Evolutionary conservation across 306 rosid species (phyloP), one percentile per base, ranked within the genome.

Genomic region (Prunus mongolica): DNA sequence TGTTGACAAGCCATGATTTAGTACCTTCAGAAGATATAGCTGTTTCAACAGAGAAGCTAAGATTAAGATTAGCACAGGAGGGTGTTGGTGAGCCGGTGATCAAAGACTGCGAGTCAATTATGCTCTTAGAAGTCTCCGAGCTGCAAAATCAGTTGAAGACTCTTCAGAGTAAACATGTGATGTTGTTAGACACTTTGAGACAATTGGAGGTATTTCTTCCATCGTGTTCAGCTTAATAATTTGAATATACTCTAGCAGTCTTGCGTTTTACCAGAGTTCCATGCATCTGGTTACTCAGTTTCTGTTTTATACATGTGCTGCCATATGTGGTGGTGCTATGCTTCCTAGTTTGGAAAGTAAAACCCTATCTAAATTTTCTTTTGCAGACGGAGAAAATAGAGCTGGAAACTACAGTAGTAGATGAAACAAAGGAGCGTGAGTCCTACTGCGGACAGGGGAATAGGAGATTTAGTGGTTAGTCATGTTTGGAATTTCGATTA

Each of bases 361-460:
- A 46, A 6, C 30, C 69, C 76, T 41, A 32, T 71, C 50, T 7
- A 54, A 69, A 74, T 70, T 44, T 73, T 65, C 55, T 69, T 78
- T 63, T 76, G 86, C 88, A 95, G 99, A 84, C 97, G 0, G 97
- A 95, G 88, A 95, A 95, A 87, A 92, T 95, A 82, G 98, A 95
- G 91, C 80, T 95, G 88, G 99, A 95, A 92, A 78, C 99, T 76
- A 92, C 97, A 73, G 99, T 95, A 34, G 96, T 95, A 69, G 99
- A 95, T 80, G 99, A 95, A 91, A 95, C 99, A 65, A 95, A 95
- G 89, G 99, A 92, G 75, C 97, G 97, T 3, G 97, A 95, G 76
- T 91, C 97, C 74, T 95, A 87, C 73, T 92, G 97, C 60, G 90
- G 89, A 80, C 96, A 92, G 84, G 98, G 91, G 74, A 87, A 92